Conservation (phyloP, 768 basidiomycete genomes). For the Tephrocybe sp. region DNA sequence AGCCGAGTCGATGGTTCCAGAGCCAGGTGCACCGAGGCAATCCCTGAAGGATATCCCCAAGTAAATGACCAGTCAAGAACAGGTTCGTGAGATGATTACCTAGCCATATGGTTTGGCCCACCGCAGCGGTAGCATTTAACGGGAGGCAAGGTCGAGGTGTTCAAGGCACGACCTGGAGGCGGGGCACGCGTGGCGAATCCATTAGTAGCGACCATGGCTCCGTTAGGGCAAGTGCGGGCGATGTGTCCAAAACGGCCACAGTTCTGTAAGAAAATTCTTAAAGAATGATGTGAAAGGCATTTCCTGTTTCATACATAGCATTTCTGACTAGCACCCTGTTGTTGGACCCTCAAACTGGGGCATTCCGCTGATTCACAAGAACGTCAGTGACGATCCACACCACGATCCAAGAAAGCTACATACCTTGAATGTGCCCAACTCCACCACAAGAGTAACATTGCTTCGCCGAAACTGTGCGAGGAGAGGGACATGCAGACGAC, state of each 20-base stretch:
- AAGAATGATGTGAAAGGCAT: background rate
- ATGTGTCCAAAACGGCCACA: conserved; percentile 85
- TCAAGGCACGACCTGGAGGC: conserved; percentile 73
- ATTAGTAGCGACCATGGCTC: conserved; percentile 33
- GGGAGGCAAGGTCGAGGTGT: conserved; percentile 75
- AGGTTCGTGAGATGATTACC: conserved; percentile 36
- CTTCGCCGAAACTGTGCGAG: conserved; percentile 79
- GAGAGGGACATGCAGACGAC: conserved; percentile 83
- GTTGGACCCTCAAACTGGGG: conserved; percentile 71
- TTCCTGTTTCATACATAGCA: conserved; percentile 66
- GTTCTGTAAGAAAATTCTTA: conserved; percentile 42
- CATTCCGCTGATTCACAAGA: conserved; percentile 59
- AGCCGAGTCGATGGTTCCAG: conserved; percentile 52
- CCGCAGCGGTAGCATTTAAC: conserved; percentile 92
- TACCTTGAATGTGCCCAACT: conserved; percentile 82
- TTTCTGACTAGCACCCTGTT: conserved; percentile 67
- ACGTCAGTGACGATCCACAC: conserved; percentile 2
- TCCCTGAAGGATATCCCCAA: conserved; percentile 51
- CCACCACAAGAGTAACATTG: conserved; percentile 95
- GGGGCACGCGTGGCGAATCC: conserved; percentile 68
- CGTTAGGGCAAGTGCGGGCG: conserved; percentile 69
- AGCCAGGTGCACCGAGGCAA: conserved; percentile 75
- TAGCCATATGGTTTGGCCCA: conserved; percentile 85
- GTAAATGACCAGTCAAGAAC: too few relatives aligned
- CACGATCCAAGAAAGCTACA: background rate